A percentile compares a stretch with the other conserved stretches of the same genome.
Conservation (phyloP, 2,329 filamentous ascomycete species). For the Fusarium tanahbumbuense region DNA sequence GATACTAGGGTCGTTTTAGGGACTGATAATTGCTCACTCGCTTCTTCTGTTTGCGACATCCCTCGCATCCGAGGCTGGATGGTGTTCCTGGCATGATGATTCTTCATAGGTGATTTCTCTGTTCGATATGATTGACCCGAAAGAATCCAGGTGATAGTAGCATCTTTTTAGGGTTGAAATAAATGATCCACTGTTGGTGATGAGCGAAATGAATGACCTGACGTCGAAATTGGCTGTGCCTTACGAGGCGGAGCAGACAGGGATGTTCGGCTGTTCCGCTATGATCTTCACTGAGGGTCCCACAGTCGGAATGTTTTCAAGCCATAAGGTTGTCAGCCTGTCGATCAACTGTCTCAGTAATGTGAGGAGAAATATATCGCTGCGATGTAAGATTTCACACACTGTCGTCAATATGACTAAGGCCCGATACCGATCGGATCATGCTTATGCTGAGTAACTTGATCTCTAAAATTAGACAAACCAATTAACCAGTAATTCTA, state of each 20-base stretch:
- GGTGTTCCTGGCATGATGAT: conserved; percentile 28
- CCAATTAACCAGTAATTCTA: too few relatives aligned
- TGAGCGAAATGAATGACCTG: conserved; percentile 2
- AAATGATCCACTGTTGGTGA: not conserved
- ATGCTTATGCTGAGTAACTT: not conserved
- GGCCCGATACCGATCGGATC: not conserved
- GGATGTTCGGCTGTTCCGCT: not conserved
- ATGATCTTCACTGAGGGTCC: not conserved
- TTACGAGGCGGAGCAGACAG: conserved; percentile 1
- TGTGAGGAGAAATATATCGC: not conserved
- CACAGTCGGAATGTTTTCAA: not conserved
- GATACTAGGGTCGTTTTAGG: too few relatives aligned
- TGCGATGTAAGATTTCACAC: not conserved
- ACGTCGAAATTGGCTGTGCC: conserved; percentile 4
- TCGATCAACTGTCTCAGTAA: not conserved
- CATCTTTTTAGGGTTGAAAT: not conserved
- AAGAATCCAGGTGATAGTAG: not conserved
- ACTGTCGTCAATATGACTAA: not conserved
- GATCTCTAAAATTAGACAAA: too few relatives aligned
- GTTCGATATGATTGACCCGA: not conserved
- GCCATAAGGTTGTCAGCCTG: not conserved
- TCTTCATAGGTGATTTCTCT: not conserved
- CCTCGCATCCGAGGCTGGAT: conserved; percentile 30
- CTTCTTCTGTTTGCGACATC: conserved; percentile 38
- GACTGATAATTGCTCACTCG: conserved; percentile 10